Evolutionary conservation across 768 basidiomycete species (phyloP).

Genomic region (Xerocomus potaroensis): DNA sequence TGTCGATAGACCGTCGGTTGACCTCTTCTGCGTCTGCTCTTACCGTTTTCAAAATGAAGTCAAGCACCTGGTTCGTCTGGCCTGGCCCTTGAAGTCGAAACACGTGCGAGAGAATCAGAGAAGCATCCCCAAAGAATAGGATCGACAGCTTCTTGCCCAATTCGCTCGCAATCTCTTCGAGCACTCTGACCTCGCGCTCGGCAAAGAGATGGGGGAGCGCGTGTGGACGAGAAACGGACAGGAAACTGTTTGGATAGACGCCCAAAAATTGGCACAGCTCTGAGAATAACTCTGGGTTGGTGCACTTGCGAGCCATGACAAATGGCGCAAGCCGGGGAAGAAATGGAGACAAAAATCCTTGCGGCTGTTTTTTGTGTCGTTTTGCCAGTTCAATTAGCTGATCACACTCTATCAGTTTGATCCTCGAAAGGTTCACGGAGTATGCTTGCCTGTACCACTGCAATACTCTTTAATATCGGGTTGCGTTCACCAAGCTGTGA

Average conservation of each 20-base stretch:
- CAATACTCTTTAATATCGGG: conserved; percentile 63
- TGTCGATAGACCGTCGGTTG: conserved; percentile 33
- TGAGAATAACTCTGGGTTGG: conserved; percentile 52
- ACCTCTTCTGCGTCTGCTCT: conserved; percentile 37
- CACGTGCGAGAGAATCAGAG: conserved; percentile 60
- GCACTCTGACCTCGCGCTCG: conserved; percentile 49
- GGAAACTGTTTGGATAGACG: conserved; percentile 53
- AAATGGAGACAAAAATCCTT: conserved; percentile 66
- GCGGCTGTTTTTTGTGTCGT: conserved; percentile 55
- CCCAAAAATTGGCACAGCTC: conserved; percentile 71
- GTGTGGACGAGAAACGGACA: conserved; percentile 56
- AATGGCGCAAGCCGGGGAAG: conserved; percentile 63
- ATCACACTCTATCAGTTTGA: conserved; percentile 2
- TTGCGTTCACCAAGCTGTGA: conserved; percentile 65
- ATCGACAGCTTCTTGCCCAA: conserved; percentile 41
- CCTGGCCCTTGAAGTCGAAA: conserved; percentile 55
- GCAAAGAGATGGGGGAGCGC: conserved; percentile 72
- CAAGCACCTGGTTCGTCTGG: conserved; percentile 54
- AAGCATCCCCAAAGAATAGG: conserved; percentile 53
- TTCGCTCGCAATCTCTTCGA: conserved; percentile 59
- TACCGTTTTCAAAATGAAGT: conserved; percentile 62
- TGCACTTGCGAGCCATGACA: conserved; percentile 53
- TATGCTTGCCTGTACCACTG: conserved; percentile 57
- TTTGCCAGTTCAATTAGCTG: conserved; percentile 61
- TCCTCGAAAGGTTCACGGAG: neutral